Evolutionary conservation across 2,329 filamentous ascomycete genomes (phyloP), one percentile per base, ranked within the genome.

Genomic region (Elsinoe ampelina): DNA sequence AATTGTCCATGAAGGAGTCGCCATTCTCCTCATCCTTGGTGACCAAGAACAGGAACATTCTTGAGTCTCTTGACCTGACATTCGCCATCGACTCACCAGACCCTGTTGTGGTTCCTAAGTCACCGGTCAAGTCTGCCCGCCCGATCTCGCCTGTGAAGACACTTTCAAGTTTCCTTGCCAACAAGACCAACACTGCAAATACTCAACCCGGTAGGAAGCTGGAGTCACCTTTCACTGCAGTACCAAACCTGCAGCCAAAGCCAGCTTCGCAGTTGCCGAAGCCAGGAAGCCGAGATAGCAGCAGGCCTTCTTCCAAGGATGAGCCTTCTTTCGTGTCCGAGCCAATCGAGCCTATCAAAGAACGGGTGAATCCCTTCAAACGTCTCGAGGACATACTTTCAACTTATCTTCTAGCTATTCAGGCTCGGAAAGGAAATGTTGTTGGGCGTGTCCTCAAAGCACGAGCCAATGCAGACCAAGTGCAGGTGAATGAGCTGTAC

Each of bases 131-230:
- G 22, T 39, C 45, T 6, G 87, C 88, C 66, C 79, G 92, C 8
- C 83, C 84, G 3, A 81, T 85, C n/a, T 96, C 91, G 0, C 91
- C 92, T 0, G 88, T 95, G 48, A 97, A 96, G 69, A 78, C 95
- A 65, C 76, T 97, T 13, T 95, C 91, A 0, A 95, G 80, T 65
- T 81, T 96, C 55, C 59, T 71, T 12, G 82, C 95, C 64, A 80
- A 81, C 82, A 20, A 80, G 78, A 57, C 78, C 72, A 15, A 58
- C 50, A 55, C 63, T 45, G 32, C 34, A 4, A 38, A 51, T 34
- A 15, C n/a, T 56, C 42, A 32, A 4, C 17, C 41, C 4, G 52
- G 66, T 42, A 62, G 63, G 48, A 66, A 68, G 45, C 61, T 67
- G 22, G 36, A 55, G 48, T 36, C 57, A 35, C 12, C 36, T 10